Base-by-base conservation (phyloP, 345 rosid genomes). In the Camelina hispida region DNA sequence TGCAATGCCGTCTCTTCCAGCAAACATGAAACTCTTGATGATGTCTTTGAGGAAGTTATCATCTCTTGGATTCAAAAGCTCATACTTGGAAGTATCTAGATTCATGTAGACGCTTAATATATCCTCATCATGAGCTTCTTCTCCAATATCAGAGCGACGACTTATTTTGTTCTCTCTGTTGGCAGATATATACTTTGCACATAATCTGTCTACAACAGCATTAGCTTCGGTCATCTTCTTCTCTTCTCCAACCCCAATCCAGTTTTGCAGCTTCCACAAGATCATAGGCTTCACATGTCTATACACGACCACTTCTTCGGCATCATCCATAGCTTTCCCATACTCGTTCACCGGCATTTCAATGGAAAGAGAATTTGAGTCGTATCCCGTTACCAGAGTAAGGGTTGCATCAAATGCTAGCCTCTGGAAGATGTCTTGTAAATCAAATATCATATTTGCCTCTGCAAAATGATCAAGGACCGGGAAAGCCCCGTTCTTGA, bases 21-120 rank as follows among this genome's bases (percentile, higher is more conserved):
- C 91, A 25, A 83, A 25, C 79, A 85, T 60, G 72, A 86, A 77
- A 62, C 63, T 85, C 32, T 81, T 17, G 52, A 87, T 50, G 52
- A 72, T 85, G 66, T 84, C 91, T 71, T 83, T 83, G 22, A 85
- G 40, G 72, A 83, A 87, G 67, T 81, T 68, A 12, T 85, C 80
- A 8, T 71, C 79, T 32, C n/a, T 37, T 4, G 79, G 65, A 6
- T 75, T 65, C n/a, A 68, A 59, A 6, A 76, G 34, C 62, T 76
- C 23, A 42, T 69, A 76, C 62, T 17, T 68, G 13, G 56, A 47
- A 4, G 63, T 59, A 17, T 78, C 72, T 3, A 61, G 64, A 8
- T 60, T 76, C 58, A 86, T 67, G 22, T 78, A 65, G 66, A 65
- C 50, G 28, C 57, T 65, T 67, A 68, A 59, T 13, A 75, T 3